These are phyloP conservation scores for Comarum palustre DNA, from an alignment of 306 rosid species.

Conservation along the genomic window DNA sequence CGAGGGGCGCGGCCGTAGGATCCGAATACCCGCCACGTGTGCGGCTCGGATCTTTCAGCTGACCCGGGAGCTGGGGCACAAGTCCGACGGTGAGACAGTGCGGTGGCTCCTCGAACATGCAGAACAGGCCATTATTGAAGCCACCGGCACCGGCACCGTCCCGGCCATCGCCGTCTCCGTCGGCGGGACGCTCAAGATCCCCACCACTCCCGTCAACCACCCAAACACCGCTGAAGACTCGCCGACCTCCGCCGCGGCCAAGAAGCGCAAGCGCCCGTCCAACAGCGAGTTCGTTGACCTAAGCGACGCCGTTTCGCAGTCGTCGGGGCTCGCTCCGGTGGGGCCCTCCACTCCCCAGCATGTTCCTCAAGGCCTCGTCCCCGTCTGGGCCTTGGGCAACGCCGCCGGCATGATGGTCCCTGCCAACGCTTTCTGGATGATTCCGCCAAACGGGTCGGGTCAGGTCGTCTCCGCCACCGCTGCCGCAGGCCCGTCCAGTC, in stretches of 20 bases:
- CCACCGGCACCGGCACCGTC: slow-evolving; percentile 48
- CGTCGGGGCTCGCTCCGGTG: slow-evolving; percentile 52
- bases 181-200: slow-evolving; percentile 44
- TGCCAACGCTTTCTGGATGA: slow-evolving; percentile 67
- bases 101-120: slow-evolving; percentile 52
- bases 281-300: slow-evolving; percentile 49
- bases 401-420: slow-evolving; percentile 49
- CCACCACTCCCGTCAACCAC: slow-evolving; percentile 20
- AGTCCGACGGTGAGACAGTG: slow-evolving; percentile 51
- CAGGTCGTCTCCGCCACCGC: not conserved
- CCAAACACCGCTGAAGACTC: not conserved
- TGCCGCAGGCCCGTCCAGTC: slow-evolving; percentile 18
- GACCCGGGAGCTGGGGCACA: slow-evolving; percentile 44
- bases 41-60: slow-evolving; percentile 52
- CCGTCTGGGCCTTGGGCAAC: slow-evolving; percentile 52
- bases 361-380: slow-evolving; percentile 48
- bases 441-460: slow-evolving; percentile 28
- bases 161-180: slow-evolving; percentile 54
- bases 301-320: slow-evolving; percentile 35
- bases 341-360: slow-evolving; percentile 25
- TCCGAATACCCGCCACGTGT: slow-evolving; percentile 50
- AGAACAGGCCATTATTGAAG: slow-evolving; percentile 44
- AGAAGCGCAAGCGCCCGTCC: slow-evolving; percentile 53
- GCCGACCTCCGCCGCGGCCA: slow-evolving; percentile 17
- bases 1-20: slow-evolving; percentile 50